Base-by-base conservation (phyloP, 2,329 filamentous ascomycete genomes). In the Pseudocercospora macadamiae region DNA sequence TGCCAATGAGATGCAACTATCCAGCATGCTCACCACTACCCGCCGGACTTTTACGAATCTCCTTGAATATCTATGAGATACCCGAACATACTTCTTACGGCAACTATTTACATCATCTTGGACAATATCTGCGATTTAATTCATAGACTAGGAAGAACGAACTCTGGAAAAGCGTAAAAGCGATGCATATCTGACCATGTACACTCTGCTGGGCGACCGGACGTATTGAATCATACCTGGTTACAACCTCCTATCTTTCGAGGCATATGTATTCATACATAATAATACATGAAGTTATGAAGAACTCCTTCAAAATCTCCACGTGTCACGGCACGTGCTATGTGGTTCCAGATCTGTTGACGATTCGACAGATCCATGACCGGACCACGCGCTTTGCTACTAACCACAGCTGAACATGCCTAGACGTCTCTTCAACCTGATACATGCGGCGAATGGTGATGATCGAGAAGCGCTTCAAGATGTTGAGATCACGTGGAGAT, bases 91-190 rank as follows among this genome's bases (percentile, higher is more conserved):
- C 2, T 21, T 32, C 26, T 32, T 14, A 32, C 26, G 45, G 16
- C 45, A 32, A n/a, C n/a, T 49, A 32, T 12, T 28, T 10, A 32
- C 26, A 49, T n/a, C 23, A 32, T 21, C 25, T 32, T 16, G 45
- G 23, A 49, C n/a, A 49, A 8, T 18, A 49, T 25, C 14, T 26
- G 45, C 42, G 12, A 49, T 49, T 12, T 49, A 49, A 49, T 49
- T 16, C n/a, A 49, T 49, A 28, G 3, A 49, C 16, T 49, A 25
- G 45, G 45, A 32, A 10, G 45, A 28, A 49, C 14, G 26, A 32
- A 21, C 26, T 32, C 12, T 23, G 23, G 9, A 4, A 12, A 14
- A n/a, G 26, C 26, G 14, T 18, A 21, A 49, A 49, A 49, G 25
- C 45, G 25, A 32, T 30, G 45, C 45, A 49, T 49, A 16, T 26